These are phyloP conservation scores for Wickerhamiella kurtzmanii DNA, from an alignment of 805 yeast genomes.

Conservation along the genomic window DNA sequence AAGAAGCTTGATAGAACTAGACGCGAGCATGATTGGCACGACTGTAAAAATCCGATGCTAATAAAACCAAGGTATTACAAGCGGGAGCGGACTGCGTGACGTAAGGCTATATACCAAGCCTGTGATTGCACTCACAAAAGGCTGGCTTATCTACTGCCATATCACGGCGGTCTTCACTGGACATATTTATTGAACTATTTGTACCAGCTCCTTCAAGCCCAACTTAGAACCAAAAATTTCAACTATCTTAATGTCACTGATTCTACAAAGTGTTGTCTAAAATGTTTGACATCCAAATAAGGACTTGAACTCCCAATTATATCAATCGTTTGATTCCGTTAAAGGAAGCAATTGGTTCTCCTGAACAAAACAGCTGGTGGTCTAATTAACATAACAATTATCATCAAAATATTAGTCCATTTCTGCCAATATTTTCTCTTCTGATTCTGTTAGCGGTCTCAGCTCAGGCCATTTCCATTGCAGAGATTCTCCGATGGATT, in stretches of 20 bases:
- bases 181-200: not conserved
- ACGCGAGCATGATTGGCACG: slow-evolving; percentile 17
- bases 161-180: too few species aligned
- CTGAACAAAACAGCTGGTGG: too few species aligned
- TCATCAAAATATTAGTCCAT: too few species aligned
- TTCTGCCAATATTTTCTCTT: slow-evolving; percentile 1
- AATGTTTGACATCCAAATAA: too few species aligned
- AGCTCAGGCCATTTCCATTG: slow-evolving; percentile 8
- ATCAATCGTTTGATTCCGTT: too few species aligned
- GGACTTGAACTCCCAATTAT: too few species aligned
- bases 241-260: too few species aligned
- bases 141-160: not conserved
- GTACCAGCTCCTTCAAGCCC: too few species aligned
- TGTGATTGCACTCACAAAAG: not conserved
- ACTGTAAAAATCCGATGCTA: slow-evolving; percentile 2
- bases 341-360: too few species aligned
- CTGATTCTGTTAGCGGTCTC: slow-evolving; percentile 5
- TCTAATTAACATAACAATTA: too few species aligned
- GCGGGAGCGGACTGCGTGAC: not conserved
- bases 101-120: not conserved
- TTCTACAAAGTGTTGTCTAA: too few species aligned
- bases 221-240: too few species aligned
- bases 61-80: not conserved
- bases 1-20: slow-evolving; percentile 44
- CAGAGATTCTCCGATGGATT: not conserved